Evolutionary conservation across 805 yeast genomes (phyloP), one percentile per base, ranked within the genome.

Genomic region (Kurtzmaniella cleridarum): DNA sequence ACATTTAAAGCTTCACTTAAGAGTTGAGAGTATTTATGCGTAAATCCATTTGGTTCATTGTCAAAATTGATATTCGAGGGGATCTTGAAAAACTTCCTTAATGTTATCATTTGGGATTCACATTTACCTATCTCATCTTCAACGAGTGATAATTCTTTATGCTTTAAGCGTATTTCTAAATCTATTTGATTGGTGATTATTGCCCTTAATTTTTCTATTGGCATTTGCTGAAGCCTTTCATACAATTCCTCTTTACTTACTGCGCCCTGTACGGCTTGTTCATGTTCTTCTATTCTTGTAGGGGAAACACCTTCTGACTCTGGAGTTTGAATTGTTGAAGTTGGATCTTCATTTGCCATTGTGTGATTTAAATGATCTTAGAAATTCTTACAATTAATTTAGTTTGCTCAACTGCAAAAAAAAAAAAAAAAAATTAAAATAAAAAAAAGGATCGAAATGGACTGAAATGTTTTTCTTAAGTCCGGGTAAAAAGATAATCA

Each of bases 151-250:
- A 72, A 53, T 52, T 81, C 85, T 41, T 73, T 69, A 55, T 79
- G 82, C 39, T 77, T 79, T 36, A 81, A 57, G 23, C 81, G 50
- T 10, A 80, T 76, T 47, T 80, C 85, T 33, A 79, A 51, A 51
- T 80, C 81, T 14, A 80, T 60, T 46, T 77, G 78, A 41, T 73
- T 62, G 36, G 62, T 54, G 32, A 69, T 52, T 28, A 64, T 56
- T 34, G 59, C 60, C 46, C 59, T 53, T 55, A 59, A 37, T 37
- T 57, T 52, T 7, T 53, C 54, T 9, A 50, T 34, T 1, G 63
- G 61, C 20, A 56, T 49, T n/a, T 46, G 45, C 14, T 40, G 35
- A 12, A 51, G 40, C 40, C 37, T 40, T 16, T 43, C 32, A 2
- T 30, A 34, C 13, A 49, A 30, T 10, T 27, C 34, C 9, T 42